Evolutionary conservation across 768 basidiomycete genomes (phyloP), one percentile per base, ranked within the genome.

Genomic region (Coprinopsis cinerea): DNA sequence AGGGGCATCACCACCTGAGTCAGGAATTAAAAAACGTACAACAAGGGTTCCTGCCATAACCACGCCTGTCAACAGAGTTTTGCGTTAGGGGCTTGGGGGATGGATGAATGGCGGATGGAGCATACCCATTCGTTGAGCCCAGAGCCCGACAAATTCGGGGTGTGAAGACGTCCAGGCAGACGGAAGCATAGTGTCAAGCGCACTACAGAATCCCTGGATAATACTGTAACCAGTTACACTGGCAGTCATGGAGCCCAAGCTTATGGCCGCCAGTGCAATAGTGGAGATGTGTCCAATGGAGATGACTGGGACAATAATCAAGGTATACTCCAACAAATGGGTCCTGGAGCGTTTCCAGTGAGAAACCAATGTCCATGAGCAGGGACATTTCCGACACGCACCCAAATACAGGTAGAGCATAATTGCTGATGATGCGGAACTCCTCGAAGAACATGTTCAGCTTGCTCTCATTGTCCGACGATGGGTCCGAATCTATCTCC

Each of bases 271-370:
- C 0, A 98, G 79, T 18, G 92, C 89, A 1, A 79, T 81, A 0
- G 92, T 95, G 0, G 91, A 92, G 10, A 97, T 67, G 64, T 97
- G 95, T 0, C 95, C 95, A 20, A 95, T 87, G 10, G 84, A 85
- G 28, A 98, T 65, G 43, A 95, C 89, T 10, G 90, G 84, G 2
- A 83, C 83, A 32, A 95, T 73, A 40, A 91, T 78, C 27, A 98
- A 79, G 7, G 86, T 88, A 64, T 88, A 94, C 62, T 98, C 94
- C 17, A 90, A 74, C 17, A 91, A 44, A 54, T 89, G 85, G 2
- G 89, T 84, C 4, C 89, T 90, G 25, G 7, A 7, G 18, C 37
- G 18, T 20, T 43, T 34, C 9, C 9, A 43, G 24, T 43, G 22
- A 9, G 18, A 25, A 10, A 7, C 36, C 10, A 14, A 43, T 54